Evolutionary conservation across 1,284 basidiomycete species (phyloP), one percentile per base, ranked within the genome.

Genomic region (Tilletia indica): DNA sequence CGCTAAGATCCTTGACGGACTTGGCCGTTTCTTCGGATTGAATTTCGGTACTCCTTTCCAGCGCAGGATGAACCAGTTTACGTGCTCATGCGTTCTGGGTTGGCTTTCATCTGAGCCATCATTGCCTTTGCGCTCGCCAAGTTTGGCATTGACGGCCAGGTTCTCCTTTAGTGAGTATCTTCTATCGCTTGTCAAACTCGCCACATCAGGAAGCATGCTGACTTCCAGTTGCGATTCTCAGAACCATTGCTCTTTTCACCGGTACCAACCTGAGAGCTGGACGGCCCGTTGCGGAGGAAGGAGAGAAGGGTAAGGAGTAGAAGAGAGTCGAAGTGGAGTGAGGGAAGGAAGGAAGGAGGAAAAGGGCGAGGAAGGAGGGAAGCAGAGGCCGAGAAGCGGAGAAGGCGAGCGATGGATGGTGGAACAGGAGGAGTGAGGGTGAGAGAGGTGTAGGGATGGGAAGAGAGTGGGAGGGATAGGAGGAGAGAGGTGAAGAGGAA

Each of bases 41-140:
- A 85, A 83, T 21, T 86, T 86, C 36, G 87, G 86, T 5, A 90
- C 89, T 0, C 90, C 89, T 0, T 86, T 90, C 4, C 89, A 90
- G 82, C 88, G 89, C 81, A 90, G 89, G 82, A 85, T 88, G 71
- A 87, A 87, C 80, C 88, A 87, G 77, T 87, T 91, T 42, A 90
- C 90, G 1, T 89, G 25, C 25, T 89, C 76, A 81, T 88, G 19
- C 86, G 91, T 3, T 87, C 90, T 48, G 86, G 83, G 19, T 86
- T 87, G 56, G 89, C 89, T 12, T 85, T 89, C 72, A 70, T 90
- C 56, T 86, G 89, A 39, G 89, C 76, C 54, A 79, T 80, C 70
- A 73, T 81, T 67, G 73, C 89, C n/a, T 88, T 90, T 73, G 87
- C 87, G 45, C 88, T 88, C 2, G 88, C 88, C 71, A 76, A 78